Base-by-base conservation (phyloP, 2,329 filamentous ascomycete species). In the Monilinia polystroma region DNA sequence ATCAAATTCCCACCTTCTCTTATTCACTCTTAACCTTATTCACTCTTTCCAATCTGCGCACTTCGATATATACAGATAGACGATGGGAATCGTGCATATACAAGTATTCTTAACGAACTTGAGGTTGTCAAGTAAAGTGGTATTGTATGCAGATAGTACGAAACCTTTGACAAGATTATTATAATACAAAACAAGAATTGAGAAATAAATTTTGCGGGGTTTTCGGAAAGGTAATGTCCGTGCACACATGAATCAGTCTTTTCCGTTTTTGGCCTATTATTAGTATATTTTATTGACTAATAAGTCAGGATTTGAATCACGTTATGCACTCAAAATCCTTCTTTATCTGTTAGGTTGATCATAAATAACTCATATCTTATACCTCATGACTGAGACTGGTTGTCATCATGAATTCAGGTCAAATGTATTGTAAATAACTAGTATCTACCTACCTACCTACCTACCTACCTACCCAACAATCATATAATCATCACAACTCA, bases 161-260 rank as follows among this genome's bases (percentile, higher is more conserved):
- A 51, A 60, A 12, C 18, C 12, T 38, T 11, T 54, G 16, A 35
- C n/a, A 20, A 29, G n/a, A 38, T 45, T 38, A 16, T 35, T 16
- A 23, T 16, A 14, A 20, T 35, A 49, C 18, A 20, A 38, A 11
- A n/a, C 16, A 54, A 32, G 52, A 18, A 57, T 41, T 23, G 47
- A 54, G 49, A 63, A 63, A 63, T 63, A 41, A 54, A 43, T 63
- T 63, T 63, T 54, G 60, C 60, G 60, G 60, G 60, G 60, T 63
- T 63, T 54, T 51, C 45, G 29, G 26, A 49, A 38, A 60, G 20
- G 23, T 35, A 49, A 49, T 7, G 57, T 49, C 57, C 26, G 57
- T 59, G 57, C 43, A 3, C 16, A 16, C 26, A 59, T 59, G 43
- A 41, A 49, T 47, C 57, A 41, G 26, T 18, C 32, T 59, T 35